Percentiles rank a stretch among this genome's conserved stretches.
Conservation (phyloP, 257 asterid genomes). For the Primulina tabacum region DNA sequence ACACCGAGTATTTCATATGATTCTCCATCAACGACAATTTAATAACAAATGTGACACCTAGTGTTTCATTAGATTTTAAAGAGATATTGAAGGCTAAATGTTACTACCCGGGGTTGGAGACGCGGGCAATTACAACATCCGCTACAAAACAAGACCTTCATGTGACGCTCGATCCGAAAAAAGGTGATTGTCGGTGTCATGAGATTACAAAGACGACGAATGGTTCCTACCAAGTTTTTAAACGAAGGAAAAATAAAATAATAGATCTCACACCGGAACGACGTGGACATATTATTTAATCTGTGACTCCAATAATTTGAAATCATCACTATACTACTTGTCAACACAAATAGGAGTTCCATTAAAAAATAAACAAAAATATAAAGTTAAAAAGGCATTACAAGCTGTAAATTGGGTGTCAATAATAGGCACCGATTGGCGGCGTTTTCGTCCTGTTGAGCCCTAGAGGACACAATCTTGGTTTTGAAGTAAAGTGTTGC, state of each 20-base stretch:
- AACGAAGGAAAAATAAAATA: no score
- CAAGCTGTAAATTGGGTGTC: background rate
- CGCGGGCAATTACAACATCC: slow-evolving; percentile 4
- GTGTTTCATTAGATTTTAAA: background rate
- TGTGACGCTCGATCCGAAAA: no score
- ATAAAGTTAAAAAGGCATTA: background rate
- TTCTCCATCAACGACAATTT: background rate
- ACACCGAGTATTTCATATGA: no score
- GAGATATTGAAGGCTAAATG: background rate
- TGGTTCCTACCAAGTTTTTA: no score
- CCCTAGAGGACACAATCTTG: background rate
- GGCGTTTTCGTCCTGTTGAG: background rate
- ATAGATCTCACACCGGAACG: no score
- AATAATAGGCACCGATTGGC: background rate
- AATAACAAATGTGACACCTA: background rate
- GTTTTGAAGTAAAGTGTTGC: background rate
- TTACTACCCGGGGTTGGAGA: slow-evolving; percentile 31
- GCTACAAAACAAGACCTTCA: slow-evolving; percentile 26
- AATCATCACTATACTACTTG: no score
- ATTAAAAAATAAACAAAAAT: no score
- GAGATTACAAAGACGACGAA: no score
- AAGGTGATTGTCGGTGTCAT: no score
- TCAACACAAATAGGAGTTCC: no score
- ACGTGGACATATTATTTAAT: no score
- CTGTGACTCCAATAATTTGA: no score